phyloP scores from a whole-genome alignment of 1,284 basidiomycete genomes.

The Trametes sp. region DNA sequence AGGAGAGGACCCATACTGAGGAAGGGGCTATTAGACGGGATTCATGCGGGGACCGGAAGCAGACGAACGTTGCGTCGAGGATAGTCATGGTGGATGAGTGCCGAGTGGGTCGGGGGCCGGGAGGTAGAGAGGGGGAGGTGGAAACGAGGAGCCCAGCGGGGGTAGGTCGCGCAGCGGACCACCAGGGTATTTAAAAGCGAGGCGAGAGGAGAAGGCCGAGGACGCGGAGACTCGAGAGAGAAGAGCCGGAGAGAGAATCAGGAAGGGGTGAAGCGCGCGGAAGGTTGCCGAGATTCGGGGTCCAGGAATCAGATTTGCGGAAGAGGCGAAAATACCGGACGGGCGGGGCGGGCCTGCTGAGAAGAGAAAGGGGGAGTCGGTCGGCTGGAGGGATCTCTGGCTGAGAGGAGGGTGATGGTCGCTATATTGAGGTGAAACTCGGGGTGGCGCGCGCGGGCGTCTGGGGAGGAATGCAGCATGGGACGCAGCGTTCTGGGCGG shows the following conservation, averaged over 20 bases:
- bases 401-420: slow-evolving; percentile 15
- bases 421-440: slow-evolving; percentile 21
- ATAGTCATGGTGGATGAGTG: slow-evolving; percentile 19
- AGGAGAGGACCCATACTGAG: slow-evolving; percentile 55
- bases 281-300: neutral
- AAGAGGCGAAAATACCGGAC: neutral
- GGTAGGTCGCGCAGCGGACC: slow-evolving; percentile 3
- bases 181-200: neutral
- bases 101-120: neutral
- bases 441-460: neutral
- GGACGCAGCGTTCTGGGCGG: neutral
- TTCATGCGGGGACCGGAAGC: neutral
- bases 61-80: slow-evolving; percentile 30
- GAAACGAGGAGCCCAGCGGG: neutral
- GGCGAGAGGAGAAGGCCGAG: neutral
- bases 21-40: neutral
- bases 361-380: neutral
- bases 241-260: neutral
- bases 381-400: neutral
- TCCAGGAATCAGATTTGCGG: slow-evolving; percentile 1
- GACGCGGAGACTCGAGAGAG: neutral
- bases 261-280: neutral
- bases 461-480: neutral
- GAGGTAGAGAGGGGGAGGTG: neutral
- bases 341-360: neutral